Base-by-base conservation (phyloP, 495 filamentous ascomycete species). In the Xylaria sp. region DNA sequence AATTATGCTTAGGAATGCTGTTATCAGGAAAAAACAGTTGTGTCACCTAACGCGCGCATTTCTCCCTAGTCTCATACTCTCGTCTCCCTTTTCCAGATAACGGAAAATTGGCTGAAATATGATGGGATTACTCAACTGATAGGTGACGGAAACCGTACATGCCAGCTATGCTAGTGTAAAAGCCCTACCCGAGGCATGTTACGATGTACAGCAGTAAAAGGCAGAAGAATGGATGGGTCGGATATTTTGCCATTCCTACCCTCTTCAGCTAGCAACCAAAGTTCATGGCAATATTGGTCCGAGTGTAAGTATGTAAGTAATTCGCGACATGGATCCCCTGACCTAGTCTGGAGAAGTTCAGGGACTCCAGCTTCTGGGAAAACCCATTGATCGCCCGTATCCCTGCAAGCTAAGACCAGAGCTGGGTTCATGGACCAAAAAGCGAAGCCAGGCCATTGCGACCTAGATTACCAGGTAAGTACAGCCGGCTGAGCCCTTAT, bases 281-380 rank as follows among this genome's bases (percentile, higher is more conserved):
- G 21, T 29, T 53, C 11, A 66, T 66, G 43, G 7, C 24, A 41
- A 37, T 62, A 46, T 46, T 61, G 41, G 48, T 41, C 8, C 26
- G 14, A 41, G 62, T 37, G 14, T 12, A n/a, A n/a, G n/a, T n/a
- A n/a, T n/a, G n/a, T n/a, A n/a, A n/a, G n/a, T n/a, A 14, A 15
- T 44, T 37, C 8, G 6, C 24, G 8, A 24, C 63, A 66, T 66
- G 29, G 63, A 1, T 21, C 48, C 64, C 64, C 64, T 55, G 29
- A 12, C 64, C 48, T 41, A 48, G 64, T 67, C 64, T 50, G 48
- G 55, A 69, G 29, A 61, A 29, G 67, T 53, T 29, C 55, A 59
- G 40, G 63, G 26, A 21, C 40, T 35, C 66, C 67, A 61, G 67
- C 67, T 50, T 24, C 52, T 69, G 67, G 41, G 67, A 62, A 62